Evolutionary conservation across 164 flowering plant genomes (phyloP), one percentile per base, ranked within the genome.

Genomic region (Vitis cinerea): DNA sequence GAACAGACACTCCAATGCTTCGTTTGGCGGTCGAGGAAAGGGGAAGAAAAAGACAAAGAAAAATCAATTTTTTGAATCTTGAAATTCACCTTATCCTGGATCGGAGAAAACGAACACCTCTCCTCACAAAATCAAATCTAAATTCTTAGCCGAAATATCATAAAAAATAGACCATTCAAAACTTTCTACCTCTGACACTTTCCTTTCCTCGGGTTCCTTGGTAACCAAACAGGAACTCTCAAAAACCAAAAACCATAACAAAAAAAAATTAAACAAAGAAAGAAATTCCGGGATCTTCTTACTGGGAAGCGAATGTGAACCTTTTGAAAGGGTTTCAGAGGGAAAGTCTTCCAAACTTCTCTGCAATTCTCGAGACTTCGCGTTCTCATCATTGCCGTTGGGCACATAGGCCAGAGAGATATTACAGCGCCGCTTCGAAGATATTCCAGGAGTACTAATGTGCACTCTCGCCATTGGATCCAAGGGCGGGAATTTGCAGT

Each of bases 301-400:
- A 88, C 90, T 82, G 10, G 88, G 90, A 57, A 78, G 83, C 49
- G 78, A 49, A 50, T 74, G 70, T 0, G 74, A 70, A 19, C 82
- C 82, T 47, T 71, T 80, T 29, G 73, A 69, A 50, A 17, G 66
- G 27, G 19, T 68, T 8, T 79, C 82, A 19, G 30, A 52, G 0
- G 79, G 62, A 5, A n/a, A 37, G 31, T 80, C 84, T 13, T 82
- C 73, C 3, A 77, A 29, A 27, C 76, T 62, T 31, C 68, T 73
- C 54, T 74, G 77, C 67, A 81, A 61, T 16, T 79, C 81, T 11
- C 72, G 10, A 5, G 78, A 74, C 19, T 50, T 65, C 30, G 66
- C 44, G 10, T 55, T 67, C 62, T 66, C 70, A n/a, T 19, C 54
- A 44, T 54, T 61, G 59, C 63, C 70, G 10, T 47, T 31, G 14